phyloP scores from a whole-genome alignment of 352 stramenopile genomes.

The Pythium brachiatum region DNA sequence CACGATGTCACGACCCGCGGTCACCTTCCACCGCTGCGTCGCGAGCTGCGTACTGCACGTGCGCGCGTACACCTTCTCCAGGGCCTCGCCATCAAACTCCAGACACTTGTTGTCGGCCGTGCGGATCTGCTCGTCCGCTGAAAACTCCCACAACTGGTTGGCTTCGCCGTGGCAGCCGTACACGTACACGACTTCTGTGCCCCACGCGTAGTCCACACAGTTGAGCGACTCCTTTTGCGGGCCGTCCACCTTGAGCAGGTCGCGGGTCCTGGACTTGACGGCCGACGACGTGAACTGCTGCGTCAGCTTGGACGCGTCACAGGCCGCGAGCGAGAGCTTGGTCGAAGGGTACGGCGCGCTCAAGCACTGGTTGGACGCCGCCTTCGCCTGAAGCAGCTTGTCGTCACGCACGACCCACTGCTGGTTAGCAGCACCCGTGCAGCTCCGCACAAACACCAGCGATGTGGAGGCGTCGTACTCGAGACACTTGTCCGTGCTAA shows the following conservation, averaged over 20 bases:
- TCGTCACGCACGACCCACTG: slow-evolving; percentile 2
- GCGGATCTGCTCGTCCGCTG: slow-evolving; percentile 1
- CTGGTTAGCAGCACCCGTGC: background rate
- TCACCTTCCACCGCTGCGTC: slow-evolving; percentile 3
- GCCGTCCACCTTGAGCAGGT: background rate
- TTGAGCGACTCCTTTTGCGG: background rate
- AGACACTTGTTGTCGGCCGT: slow-evolving; percentile 11
- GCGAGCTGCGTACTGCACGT: background rate
- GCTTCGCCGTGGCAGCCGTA: background rate
- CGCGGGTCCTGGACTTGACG: slow-evolving; percentile 1
- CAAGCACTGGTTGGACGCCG: background rate
- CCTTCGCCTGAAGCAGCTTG: background rate
- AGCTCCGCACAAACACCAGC: background rate
- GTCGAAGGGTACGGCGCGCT: background rate
- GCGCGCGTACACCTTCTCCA: background rate
- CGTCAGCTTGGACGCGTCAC: background rate
- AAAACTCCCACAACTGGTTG: slow-evolving; percentile 3
- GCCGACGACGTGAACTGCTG: slow-evolving; percentile 5
- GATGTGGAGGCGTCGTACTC: background rate
- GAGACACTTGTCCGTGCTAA: background rate
- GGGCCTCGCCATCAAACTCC: background rate
- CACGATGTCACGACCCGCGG: background rate
- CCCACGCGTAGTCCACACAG: background rate
- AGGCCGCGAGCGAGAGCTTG: background rate
- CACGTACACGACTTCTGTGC: background rate